Percentiles rank a stretch among this genome's conserved stretches.
Evolutionary conservation across 352 stramenopile species (phyloP).

Genomic region (Pythium angustatum): DNA sequence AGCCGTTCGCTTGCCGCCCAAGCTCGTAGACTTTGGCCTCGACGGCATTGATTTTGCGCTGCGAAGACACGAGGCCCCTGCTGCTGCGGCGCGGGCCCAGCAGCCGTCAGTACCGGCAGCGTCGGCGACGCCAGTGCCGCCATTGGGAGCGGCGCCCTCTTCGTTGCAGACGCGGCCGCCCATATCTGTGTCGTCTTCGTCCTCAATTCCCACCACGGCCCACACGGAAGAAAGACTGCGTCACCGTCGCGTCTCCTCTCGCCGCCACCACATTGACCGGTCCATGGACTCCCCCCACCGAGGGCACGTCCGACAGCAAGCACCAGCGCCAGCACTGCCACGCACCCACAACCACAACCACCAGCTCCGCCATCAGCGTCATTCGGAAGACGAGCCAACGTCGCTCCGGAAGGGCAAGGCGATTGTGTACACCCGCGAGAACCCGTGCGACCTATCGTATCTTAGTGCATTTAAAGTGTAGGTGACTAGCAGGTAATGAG

Average conservation of each 20-base stretch:
- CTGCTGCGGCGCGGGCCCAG: neutral
- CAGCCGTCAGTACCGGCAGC: too few relatives aligned
- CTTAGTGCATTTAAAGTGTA: constrained; percentile 52
- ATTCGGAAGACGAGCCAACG: constrained; percentile 13
- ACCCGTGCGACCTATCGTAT: constrained; percentile 58
- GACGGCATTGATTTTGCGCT: constrained; percentile 11
- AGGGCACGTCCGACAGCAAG: neutral
- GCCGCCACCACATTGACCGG: constrained; percentile 15
- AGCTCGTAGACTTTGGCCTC: constrained; percentile 22
- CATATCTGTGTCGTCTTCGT: constrained; percentile 6
- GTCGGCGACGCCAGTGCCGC: neutral
- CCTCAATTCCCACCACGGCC: neutral
- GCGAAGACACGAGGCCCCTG: constrained; percentile 3
- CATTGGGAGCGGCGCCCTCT: neutral
- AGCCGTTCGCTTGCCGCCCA: neutral
- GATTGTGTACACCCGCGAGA: constrained; percentile 36
- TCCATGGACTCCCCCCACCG: neutral
- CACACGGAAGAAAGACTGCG: neutral
- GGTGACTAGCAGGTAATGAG: neutral
- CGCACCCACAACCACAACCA: neutral
- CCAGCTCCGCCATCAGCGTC: constrained; percentile 2
- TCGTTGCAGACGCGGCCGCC: constrained; percentile 2
- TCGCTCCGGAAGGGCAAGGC: neutral
- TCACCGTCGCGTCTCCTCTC: constrained; percentile 4
- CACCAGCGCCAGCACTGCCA: neutral